These are phyloP conservation scores for Amanita rubescens DNA, from an alignment of 768 basidiomycete species.

Conservation along the genomic window DNA sequence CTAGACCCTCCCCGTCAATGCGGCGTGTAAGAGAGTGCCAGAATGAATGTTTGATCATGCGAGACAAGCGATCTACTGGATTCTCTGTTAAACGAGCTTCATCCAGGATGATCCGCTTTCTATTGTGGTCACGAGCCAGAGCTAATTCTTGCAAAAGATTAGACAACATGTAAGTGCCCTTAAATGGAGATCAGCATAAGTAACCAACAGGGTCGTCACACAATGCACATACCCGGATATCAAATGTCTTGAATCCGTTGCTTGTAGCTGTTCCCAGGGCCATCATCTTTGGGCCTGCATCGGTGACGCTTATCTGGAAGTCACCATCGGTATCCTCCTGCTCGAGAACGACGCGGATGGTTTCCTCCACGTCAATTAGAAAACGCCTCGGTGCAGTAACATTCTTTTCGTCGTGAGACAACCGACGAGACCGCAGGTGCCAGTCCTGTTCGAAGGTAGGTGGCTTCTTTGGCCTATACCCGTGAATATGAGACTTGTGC, in stretches of 20 bases:
- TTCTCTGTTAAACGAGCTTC: conserved; percentile 97
- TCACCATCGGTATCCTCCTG: conserved; percentile 98
- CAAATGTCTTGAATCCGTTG: conserved; percentile 97
- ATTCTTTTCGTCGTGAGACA: conserved; percentile 92
- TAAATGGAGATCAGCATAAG: conserved; percentile 10
- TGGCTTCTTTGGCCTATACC: conserved; percentile 60
- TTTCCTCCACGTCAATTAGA: conserved; percentile 96
- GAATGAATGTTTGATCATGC: conserved; percentile 97
- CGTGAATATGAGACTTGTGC: conserved; percentile 59
- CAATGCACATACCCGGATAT: conserved; percentile 65
- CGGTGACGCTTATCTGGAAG: conserved; percentile 93
- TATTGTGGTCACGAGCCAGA: conserved; percentile 87
- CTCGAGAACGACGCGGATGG: conserved; percentile 90
- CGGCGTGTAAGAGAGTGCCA: conserved; percentile 96
- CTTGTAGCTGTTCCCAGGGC: conserved; percentile 93
- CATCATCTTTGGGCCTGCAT: conserved; percentile 95
- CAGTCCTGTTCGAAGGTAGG: conserved; percentile 75
- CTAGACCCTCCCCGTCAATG: conserved; percentile 95
- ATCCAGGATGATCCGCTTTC: conserved; percentile 97
- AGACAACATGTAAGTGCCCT: conserved; percentile 99
- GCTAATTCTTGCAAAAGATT: conserved; percentile 99
- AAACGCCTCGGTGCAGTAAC: conserved; percentile 78
- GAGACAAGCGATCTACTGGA: conserved; percentile 90
- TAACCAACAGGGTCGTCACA: neutral
- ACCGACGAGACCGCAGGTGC: conserved; percentile 64